These are phyloP conservation scores for Umbelopsis vinacea DNA, from an alignment of 192 early-diverging fungal species.

Conservation along the genomic window DNA sequence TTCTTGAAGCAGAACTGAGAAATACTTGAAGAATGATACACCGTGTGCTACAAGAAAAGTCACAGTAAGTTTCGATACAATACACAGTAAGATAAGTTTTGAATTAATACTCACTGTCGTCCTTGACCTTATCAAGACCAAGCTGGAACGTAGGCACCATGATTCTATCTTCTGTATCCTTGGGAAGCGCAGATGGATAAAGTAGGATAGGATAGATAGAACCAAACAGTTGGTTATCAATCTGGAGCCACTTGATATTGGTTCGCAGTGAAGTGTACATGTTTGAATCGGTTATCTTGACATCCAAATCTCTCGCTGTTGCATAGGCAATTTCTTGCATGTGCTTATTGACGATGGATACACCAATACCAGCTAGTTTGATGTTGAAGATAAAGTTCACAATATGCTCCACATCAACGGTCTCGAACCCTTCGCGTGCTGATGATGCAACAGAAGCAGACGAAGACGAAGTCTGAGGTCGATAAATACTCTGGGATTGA, in stretches of 20 bases:
- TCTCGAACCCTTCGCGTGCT: conserved; percentile 51
- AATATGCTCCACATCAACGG: conserved; percentile 54
- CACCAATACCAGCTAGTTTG: conserved; percentile 85
- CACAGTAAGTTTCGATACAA: neutral
- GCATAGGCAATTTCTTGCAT: conserved; percentile 88
- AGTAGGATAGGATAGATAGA: conserved; percentile 89
- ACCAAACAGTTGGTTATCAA: conserved; percentile 95
- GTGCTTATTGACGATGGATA: conserved; percentile 83
- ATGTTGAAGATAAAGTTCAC: conserved; percentile 68
- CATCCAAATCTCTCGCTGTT: conserved; percentile 75
- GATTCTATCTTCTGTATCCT: conserved; percentile 63
- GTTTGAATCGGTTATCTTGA: conserved; percentile 81
- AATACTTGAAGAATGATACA: conserved; percentile 94
- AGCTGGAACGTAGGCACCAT: conserved; percentile 66
- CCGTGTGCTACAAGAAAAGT: conserved; percentile 71
- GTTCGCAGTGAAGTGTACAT: conserved; percentile 80
- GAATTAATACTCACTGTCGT: conserved; percentile 63
- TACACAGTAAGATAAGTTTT: neutral
- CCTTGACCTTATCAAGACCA: conserved; percentile 87
- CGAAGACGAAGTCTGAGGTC: conserved; percentile 32
- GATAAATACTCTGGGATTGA: conserved; percentile 67
- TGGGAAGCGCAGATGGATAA: conserved; percentile 87
- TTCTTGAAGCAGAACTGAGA: conserved; percentile 90
- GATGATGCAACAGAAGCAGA: conserved; percentile 17
- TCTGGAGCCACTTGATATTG: conserved; percentile 89